Base-by-base conservation (phyloP, 805 yeast genomes). In the Sugiyamaella qingdaonensis region DNA sequence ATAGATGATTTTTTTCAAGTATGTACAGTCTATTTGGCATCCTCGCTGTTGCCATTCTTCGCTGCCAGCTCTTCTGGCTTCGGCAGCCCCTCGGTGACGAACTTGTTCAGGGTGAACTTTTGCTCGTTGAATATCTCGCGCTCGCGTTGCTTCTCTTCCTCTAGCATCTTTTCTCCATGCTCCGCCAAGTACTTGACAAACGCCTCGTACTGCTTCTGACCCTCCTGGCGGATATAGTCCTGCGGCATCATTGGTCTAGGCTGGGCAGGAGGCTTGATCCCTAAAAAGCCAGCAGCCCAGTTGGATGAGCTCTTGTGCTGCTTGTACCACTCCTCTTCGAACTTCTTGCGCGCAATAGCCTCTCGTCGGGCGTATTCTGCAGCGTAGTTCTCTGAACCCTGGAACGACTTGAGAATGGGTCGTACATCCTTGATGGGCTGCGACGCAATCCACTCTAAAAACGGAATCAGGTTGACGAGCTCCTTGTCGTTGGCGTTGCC, bases 401-500 rank as follows among this genome's bases (percentile, higher is more conserved):
- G 69, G 73, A 84, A 94, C 7, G 95, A 80, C 58, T 78, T 76
- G 61, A 95, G 75, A 34, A 90, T 80, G 32, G 96, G 95, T 73
- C 97, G 87, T 52, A 94, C 94, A 70, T 94, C 99, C 69, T 80
- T 80, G 62, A 87, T 76, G 37, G 78, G 80, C 70, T 89, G 95
- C 13, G 96, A 87, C 13, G 97, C 98, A 56, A 94, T 73, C 73
- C 88, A 94, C 74, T 94, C 99, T 61, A 94, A 80, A 74, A 94
- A 85, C 54, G 98, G 97, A 65, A 94, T 89, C 72, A 91, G 74
- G 63, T 78, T 78, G 61, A 94, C 77, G 64, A 94, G 78, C 56
- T 71, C 78, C 53, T 78, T 76, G 69, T 92, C 97, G 66, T 88
- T 96, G 33, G 86, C 78, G 57, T 74, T 73, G 59, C 99, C 99